Conservation (phyloP, 768 basidiomycete genomes). For the Termitomyces heimii region DNA sequence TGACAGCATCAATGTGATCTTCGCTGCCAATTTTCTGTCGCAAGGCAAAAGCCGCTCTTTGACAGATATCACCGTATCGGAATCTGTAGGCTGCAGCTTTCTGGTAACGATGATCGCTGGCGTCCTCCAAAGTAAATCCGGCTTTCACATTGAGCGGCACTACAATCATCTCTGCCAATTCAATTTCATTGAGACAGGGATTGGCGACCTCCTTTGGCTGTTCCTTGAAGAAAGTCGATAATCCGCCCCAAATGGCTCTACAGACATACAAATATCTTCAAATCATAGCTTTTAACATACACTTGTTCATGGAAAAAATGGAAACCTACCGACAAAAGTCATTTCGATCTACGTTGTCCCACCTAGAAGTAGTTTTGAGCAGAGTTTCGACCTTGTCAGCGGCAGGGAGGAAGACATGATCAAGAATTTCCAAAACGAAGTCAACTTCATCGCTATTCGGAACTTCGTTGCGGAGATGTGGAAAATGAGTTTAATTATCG, state of each 20-base stretch:
- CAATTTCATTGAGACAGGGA: constrained; percentile 57
- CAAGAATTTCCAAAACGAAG: constrained; percentile 75
- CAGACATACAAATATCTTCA: constrained; percentile 60
- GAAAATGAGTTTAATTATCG: constrained; percentile 5
- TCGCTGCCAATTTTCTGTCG: constrained; percentile 60
- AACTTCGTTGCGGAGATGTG: constrained; percentile 26
- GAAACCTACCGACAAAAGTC: constrained; percentile 73
- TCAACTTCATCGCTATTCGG: constrained; percentile 67
- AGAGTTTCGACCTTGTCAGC: constrained; percentile 64
- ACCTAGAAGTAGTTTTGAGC: constrained; percentile 45
- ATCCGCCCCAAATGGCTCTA: constrained; percentile 71
- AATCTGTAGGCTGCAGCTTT: constrained; percentile 48
- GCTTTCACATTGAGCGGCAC: constrained; percentile 62
- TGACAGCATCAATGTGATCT: constrained; percentile 84
- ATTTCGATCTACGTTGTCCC: constrained; percentile 65
- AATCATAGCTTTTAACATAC: neutral
- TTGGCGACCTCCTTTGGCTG: constrained; percentile 51
- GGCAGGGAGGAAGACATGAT: constrained; percentile 58
- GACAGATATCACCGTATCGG: constrained; percentile 63
- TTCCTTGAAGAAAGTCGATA: constrained; percentile 64
- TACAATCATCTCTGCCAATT: constrained; percentile 67
- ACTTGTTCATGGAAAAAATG: neutral
- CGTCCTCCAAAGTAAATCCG: constrained; percentile 70
- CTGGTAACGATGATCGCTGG: constrained; percentile 70
- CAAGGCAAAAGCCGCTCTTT: constrained; percentile 60